Conservation (phyloP, 129 eudicot species). For the Helianthus annuus region HanXRQr2.0-SUNRISE NC_035442.2:167199913-167200412, state of each 20-base stretch:
- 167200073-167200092: constrained; percentile 27
- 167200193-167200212: constrained; percentile 14
- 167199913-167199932: constrained; percentile 3
- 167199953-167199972: constrained; percentile 1
- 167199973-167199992: constrained; percentile 5
- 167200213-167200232: constrained; percentile 1
- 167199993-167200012: constrained; percentile 10
- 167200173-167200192: constrained; percentile 3
- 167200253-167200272: neutral
- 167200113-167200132: neutral
- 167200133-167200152: constrained; percentile 22
- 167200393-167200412: constrained; percentile 93
- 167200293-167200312: too few relatives aligned
- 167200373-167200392: constrained; percentile 74
- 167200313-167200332: constrained; percentile 1
- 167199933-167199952: constrained; percentile 15
- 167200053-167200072: constrained; percentile 9
- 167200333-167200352: constrained; percentile 5
- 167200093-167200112: constrained; percentile 1
- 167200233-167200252: neutral
- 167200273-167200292: neutral
- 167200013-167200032: neutral
- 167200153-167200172: neutral
- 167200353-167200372: constrained; percentile 12
- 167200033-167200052: neutral